phyloP scores from a whole-genome alignment of 192 early-diverging fungal species.

The Obelidium mucronatum region DNA sequence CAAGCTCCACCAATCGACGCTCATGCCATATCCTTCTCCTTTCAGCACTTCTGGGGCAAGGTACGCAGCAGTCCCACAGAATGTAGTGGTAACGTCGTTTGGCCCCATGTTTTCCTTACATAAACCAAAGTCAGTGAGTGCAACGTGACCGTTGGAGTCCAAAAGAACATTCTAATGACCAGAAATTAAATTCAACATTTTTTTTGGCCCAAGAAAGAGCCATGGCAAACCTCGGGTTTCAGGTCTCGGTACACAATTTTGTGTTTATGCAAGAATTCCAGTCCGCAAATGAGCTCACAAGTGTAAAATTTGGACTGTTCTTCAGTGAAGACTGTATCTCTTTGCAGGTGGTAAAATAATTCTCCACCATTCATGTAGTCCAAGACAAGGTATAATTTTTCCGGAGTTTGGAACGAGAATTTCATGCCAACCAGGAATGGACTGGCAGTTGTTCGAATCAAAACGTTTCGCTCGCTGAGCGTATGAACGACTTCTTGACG shows the following conservation, averaged over 20 bases:
- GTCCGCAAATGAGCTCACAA: slow-evolving; percentile 72
- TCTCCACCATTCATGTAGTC: slow-evolving; percentile 86
- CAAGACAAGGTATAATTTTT: slow-evolving; percentile 79
- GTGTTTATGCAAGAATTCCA: slow-evolving; percentile 73
- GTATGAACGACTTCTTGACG: slow-evolving; percentile 94
- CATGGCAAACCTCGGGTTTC: slow-evolving; percentile 50
- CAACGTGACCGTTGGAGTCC: slow-evolving; percentile 73
- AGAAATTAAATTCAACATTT: neutral
- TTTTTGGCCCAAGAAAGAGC: slow-evolving; percentile 41
- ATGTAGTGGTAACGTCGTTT: slow-evolving; percentile 60
- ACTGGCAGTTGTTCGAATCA: slow-evolving; percentile 67
- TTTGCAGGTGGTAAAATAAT: slow-evolving; percentile 91
- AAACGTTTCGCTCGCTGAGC: slow-evolving; percentile 85
- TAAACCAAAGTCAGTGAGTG: slow-evolving; percentile 79
- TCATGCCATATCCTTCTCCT: slow-evolving; percentile 67
- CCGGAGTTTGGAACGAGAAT: slow-evolving; percentile 86
- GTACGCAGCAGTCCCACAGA: slow-evolving; percentile 59
- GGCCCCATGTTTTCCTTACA: slow-evolving; percentile 69
- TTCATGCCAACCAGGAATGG: slow-evolving; percentile 95
- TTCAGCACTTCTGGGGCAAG: slow-evolving; percentile 86
- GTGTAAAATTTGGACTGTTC: slow-evolving; percentile 86
- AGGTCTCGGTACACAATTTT: slow-evolving; percentile 72
- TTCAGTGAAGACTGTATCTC: slow-evolving; percentile 88
- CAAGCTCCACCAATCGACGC: slow-evolving; percentile 85
- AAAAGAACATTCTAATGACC: slow-evolving; percentile 57